phyloP scores from a whole-genome alignment of 495 filamentous ascomycete species.

The Aspergillus biplanus region DNA sequence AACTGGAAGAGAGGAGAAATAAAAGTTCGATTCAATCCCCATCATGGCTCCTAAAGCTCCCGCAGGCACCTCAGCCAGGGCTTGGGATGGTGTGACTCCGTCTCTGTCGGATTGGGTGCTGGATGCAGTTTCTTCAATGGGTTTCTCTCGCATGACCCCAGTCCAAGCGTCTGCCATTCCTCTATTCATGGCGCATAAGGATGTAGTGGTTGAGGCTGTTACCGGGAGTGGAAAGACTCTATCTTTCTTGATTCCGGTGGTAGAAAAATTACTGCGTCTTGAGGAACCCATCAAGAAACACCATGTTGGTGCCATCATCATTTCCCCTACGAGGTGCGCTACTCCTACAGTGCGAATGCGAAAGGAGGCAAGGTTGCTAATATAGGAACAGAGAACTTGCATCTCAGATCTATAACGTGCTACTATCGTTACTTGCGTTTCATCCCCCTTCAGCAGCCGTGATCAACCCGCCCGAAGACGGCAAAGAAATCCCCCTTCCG shows the following conservation, averaged over 20 bases:
- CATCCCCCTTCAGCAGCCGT: conserved; percentile 74
- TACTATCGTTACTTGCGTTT: conserved; percentile 75
- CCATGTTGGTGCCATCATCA: conserved; percentile 86
- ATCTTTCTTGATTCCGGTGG: conserved; percentile 84
- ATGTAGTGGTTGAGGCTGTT: conserved; percentile 96
- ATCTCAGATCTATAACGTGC: conserved; percentile 84
- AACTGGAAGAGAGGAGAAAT: neutral
- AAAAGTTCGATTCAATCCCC: neutral
- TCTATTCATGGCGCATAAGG: conserved; percentile 89
- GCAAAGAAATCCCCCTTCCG: conserved; percentile 53
- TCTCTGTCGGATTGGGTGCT: conserved; percentile 88
- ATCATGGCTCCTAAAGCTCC: conserved; percentile 45
- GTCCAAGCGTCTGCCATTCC: conserved; percentile 95
- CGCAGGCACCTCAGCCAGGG: conserved; percentile 50
- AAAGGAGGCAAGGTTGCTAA: conserved; percentile 17
- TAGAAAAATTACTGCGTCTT: conserved; percentile 78
- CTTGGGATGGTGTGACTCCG: conserved; percentile 80
- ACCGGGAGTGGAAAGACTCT: conserved; percentile 96
- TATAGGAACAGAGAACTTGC: conserved; percentile 71
- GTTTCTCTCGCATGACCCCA: conserved; percentile 86
- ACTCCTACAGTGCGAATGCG: neutral
- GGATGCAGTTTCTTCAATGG: conserved; percentile 81
- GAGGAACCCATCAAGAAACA: conserved; percentile 82
- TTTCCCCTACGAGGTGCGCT: conserved; percentile 78
- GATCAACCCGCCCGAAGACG: conserved; percentile 55